phyloP scores from a whole-genome alignment of 2,329 filamentous ascomycete genomes.

The Trichoderma brevicompactum region DNA sequence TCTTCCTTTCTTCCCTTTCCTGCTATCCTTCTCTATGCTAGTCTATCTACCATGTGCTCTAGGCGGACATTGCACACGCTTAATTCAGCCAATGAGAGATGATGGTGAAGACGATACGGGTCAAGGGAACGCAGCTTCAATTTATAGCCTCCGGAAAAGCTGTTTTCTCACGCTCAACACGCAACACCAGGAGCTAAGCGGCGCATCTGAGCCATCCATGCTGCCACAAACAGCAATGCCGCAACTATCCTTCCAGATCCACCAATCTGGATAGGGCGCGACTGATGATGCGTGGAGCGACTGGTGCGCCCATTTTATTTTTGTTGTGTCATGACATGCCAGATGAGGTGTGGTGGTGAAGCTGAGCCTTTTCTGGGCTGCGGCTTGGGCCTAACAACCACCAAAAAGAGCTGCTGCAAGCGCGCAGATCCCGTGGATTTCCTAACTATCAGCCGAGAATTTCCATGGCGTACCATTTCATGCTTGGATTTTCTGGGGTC shows the following conservation, averaged over 20 bases:
- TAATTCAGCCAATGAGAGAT: not conserved
- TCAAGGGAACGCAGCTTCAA: not conserved
- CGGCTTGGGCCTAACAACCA: constrained; percentile 1
- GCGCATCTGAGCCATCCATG: not conserved
- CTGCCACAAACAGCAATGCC: constrained; percentile 12
- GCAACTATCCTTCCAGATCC: constrained; percentile 11
- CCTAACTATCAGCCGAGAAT: constrained; percentile 19
- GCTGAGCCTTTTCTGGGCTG: not conserved
- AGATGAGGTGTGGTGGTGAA: constrained; percentile 15
- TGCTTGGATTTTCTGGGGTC: constrained; percentile 7
- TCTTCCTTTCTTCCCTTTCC: not conserved
- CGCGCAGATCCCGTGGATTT: constrained; percentile 22
- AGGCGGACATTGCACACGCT: not conserved
- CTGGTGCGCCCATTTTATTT: constrained; percentile 17
- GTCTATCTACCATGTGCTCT: not conserved
- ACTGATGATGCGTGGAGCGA: constrained; percentile 25
- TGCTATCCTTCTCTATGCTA: too few species aligned
- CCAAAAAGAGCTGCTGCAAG: constrained; percentile 21
- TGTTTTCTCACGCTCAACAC: not conserved
- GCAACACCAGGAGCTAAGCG: not conserved
- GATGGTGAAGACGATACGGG: not conserved
- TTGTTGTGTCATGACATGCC: constrained; percentile 18
- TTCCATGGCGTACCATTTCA: constrained; percentile 6
- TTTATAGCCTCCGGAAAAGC: not conserved
- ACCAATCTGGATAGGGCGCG: constrained; percentile 9